These are phyloP conservation scores for Piper betle DNA, from an alignment of 164 flowering plant genomes.

Conservation along the genomic window DNA sequence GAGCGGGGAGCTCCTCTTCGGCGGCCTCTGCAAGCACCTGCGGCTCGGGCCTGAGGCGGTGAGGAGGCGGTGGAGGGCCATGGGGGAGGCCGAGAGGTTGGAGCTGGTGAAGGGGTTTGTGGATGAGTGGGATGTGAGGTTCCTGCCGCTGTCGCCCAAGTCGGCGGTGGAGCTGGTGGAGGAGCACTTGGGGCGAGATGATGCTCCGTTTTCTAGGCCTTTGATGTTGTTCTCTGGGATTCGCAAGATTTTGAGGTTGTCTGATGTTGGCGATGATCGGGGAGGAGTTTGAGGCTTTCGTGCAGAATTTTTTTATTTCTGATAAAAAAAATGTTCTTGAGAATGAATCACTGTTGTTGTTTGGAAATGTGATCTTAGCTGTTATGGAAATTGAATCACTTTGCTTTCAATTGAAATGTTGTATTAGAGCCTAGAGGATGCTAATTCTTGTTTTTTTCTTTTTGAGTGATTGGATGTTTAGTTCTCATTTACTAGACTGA, in stretches of 20 bases:
- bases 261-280: too few species aligned
- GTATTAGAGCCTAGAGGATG: too few species aligned
- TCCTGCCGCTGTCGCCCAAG: constrained; percentile 66
- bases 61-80: constrained; percentile 39
- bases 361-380: too few species aligned
- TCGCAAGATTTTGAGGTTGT: constrained; percentile 11
- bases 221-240: constrained; percentile 9
- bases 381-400: too few species aligned
- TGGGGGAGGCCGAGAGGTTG: constrained; percentile 47
- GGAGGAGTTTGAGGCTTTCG: not conserved
- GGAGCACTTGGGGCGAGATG: constrained; percentile 31
- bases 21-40: constrained; percentile 35
- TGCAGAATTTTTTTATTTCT: not conserved
- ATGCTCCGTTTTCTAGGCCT: constrained; percentile 7
- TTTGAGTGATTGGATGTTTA: too few species aligned
- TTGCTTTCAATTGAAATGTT: too few species aligned
- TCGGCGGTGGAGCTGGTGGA: constrained; percentile 69
- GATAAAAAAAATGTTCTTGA: not conserved
- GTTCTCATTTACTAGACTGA: too few species aligned
- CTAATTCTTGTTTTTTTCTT: too few species aligned
- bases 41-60: constrained; percentile 30
- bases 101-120: constrained; percentile 48
- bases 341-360: too few species aligned
- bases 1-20: constrained; percentile 48
- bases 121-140: constrained; percentile 47